These are phyloP conservation scores for Claviceps pusilla DNA, from an alignment of 2,329 filamentous ascomycete species.

Conservation along the genomic window DNA sequence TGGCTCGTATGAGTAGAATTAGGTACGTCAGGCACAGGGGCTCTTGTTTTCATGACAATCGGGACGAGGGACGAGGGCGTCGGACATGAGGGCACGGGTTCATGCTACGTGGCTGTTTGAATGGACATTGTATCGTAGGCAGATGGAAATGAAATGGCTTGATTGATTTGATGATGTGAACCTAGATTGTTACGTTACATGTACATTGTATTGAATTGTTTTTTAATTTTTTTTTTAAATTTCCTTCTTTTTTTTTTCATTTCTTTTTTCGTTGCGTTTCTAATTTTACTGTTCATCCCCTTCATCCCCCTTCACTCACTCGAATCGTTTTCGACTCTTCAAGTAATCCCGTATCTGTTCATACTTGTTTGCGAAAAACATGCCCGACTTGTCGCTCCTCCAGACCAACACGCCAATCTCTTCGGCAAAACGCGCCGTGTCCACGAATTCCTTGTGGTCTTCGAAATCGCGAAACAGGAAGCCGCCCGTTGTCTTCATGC, in stretches of 20 bases:
- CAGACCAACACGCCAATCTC: constrained; percentile 83
- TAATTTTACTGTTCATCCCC: no score
- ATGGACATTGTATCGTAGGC: no score
- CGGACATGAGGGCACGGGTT: no score
- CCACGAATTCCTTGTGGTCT: constrained; percentile 52
- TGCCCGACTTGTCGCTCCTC: constrained; percentile 62
- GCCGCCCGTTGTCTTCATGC: constrained; percentile 70
- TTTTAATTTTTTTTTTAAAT: no score
- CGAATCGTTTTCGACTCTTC: constrained; percentile 44
- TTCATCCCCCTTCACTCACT: constrained; percentile 13
- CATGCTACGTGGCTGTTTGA: no score
- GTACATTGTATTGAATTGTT: no score
- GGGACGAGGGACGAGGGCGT: no score
- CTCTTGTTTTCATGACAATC: background rate
- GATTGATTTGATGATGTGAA: no score
- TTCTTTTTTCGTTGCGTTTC: no score
- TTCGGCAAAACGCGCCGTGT: constrained; percentile 63
- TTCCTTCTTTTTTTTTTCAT: no score
- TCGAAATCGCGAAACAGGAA: constrained; percentile 86
- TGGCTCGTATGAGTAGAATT: background rate
- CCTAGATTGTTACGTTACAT: no score
- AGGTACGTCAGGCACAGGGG: background rate
- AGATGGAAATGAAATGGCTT: background rate
- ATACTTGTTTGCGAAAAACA: constrained; percentile 84
- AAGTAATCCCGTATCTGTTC: constrained; percentile 79